Conservation (phyloP, 1,284 basidiomycete genomes). For the Meira miltonrushii region DNA sequence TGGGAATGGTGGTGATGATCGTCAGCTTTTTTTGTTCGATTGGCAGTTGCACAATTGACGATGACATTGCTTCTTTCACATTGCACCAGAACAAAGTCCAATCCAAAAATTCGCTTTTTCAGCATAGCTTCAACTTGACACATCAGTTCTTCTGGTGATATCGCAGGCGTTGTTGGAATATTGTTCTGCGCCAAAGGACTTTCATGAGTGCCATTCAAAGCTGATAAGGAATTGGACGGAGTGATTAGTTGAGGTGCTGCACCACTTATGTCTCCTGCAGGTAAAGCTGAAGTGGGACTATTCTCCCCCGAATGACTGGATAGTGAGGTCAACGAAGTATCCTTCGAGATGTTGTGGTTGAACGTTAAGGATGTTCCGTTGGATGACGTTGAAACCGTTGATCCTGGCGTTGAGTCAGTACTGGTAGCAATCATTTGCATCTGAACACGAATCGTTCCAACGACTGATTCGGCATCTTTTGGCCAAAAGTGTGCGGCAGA, state of each 20-base stretch:
- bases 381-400: slow-evolving; percentile 44
- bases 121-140: slow-evolving; percentile 31
- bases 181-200: not conserved
- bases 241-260: not conserved
- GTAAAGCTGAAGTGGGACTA: slow-evolving; percentile 59
- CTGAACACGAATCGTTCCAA: slow-evolving; percentile 68
- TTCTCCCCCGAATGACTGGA: slow-evolving; percentile 59
- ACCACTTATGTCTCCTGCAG: slow-evolving; percentile 44
- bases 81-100: slow-evolving; percentile 41
- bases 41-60: not conserved
- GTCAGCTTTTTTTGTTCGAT: not conserved
- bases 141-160: slow-evolving; percentile 29
- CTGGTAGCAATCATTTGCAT: slow-evolving; percentile 1
- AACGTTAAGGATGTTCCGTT: not conserved
- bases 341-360: slow-evolving; percentile 10
- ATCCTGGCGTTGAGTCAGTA: too few species aligned
- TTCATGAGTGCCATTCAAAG: too few species aligned
- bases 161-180: not conserved
- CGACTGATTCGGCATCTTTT: slow-evolving; percentile 75
- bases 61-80: slow-evolving; percentile 18
- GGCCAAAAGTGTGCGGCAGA: slow-evolving; percentile 88
- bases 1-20: not conserved
- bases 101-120: slow-evolving; percentile 26
- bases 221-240: too few species aligned
- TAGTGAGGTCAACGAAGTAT: slow-evolving; percentile 50